Evolutionary conservation across 2,329 filamentous ascomycete species (phyloP), one percentile per base, ranked within the genome.

Genomic region (Xylaria arbuscula): DNA sequence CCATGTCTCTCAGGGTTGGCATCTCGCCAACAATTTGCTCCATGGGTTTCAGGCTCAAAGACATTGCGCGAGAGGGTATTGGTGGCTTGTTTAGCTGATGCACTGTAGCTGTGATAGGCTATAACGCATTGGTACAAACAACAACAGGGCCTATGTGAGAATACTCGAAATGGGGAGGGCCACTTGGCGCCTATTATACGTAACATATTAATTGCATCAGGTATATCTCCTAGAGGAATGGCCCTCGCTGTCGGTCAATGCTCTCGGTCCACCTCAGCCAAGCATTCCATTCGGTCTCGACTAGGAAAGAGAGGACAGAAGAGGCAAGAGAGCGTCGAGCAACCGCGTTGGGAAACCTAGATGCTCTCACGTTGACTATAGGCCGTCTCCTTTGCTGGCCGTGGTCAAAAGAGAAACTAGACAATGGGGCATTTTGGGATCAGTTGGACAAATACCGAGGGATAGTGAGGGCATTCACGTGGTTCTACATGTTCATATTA

Each of bases 341-440:
- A 13, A 28, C 53, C 45, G 42, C 45, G 42, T 53, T 54, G 36
- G 38, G 45, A 54, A 22, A 24, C 13, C 22, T n/a, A 28, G 54
- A 19, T 34, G 22, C 50, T 19, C 28, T 55, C 22, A 36, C 36
- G 19, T n/a, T 24, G 17, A 32, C 34, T 32, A n/a, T 11, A 28
- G 34, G 15, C 28, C 53, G 47, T 38, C 58, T 58, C 38, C 24
- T 50, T 10, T 22, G 17, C 48, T 36, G 17, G 19, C 15, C 28
- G 56, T 53, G 28, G 24, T 60, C 54, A 53, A 63, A 40, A 17
- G 22, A 42, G 65, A 47, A 45, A 55, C 58, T 67, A 65, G 58
- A 68, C 45, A 28, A 28, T 60, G 53, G 66, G 62, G 24, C 28
- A 57, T 15, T 19, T 19, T 36, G 55, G 68, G 53, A 42, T 34